A percentile compares a stretch with the other conserved stretches of the same genome.
Evolutionary conservation across 2,329 filamentous ascomycete species (phyloP).

Genomic region (Penicillium sclerotiorum): DNA sequence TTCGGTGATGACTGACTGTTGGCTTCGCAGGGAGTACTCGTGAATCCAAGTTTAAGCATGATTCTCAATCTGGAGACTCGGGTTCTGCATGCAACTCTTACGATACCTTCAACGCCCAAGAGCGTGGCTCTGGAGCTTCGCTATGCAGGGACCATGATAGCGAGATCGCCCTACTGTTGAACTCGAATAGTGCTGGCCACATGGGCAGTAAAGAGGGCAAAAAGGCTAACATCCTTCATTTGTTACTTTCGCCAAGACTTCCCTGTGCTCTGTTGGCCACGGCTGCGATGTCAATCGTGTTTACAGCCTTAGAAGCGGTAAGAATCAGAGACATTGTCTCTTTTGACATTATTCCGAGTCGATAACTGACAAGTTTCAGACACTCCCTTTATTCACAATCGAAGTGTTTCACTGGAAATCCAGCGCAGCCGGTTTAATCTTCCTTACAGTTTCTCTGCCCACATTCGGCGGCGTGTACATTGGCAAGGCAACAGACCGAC

Average conservation of each 20-base stretch:
- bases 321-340: neutral
- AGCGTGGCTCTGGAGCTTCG: neutral
- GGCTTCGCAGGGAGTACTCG: too few relatives aligned
- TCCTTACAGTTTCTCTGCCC: slow-evolving; percentile 46
- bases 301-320: slow-evolving; percentile 57
- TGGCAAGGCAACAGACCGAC: slow-evolving; percentile 40
- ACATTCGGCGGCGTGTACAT: slow-evolving; percentile 17
- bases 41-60: neutral
- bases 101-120: slow-evolving; percentile 4
- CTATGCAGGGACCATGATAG: slow-evolving; percentile 2
- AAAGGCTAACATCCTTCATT: slow-evolving; percentile 11
- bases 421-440: slow-evolving; percentile 59
- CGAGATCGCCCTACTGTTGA: slow-evolving; percentile 13
- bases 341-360: neutral
- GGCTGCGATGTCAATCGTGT: slow-evolving; percentile 53
- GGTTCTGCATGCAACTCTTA: neutral
- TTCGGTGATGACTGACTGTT: too few relatives aligned
- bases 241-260: slow-evolving; percentile 42
- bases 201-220: slow-evolving; percentile 35
- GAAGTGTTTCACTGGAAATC: slow-evolving; percentile 59
- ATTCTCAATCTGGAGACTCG: neutral
- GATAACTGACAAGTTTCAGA: slow-evolving; percentile 27
- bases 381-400: slow-evolving; percentile 60
- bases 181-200: slow-evolving; percentile 14
- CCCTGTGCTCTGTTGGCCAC: slow-evolving; percentile 48